Evolutionary conservation across 148 eudicot species (phyloP).

Genomic region (Simmondsia chinensis): DNA sequence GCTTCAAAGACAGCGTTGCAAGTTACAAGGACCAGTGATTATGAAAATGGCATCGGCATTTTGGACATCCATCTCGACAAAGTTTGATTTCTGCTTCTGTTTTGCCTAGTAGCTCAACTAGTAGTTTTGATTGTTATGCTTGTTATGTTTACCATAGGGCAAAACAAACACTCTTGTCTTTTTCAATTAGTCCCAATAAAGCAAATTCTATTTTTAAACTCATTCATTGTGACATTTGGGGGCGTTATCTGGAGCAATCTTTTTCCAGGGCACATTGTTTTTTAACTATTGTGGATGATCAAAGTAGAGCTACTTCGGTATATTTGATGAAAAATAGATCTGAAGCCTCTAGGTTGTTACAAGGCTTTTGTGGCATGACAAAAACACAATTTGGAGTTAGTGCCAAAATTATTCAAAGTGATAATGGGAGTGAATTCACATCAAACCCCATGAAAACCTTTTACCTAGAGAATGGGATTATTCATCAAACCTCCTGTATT

Average conservation of each 20-base stretch:
- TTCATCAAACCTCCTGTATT: neutral
- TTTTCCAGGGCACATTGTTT: neutral
- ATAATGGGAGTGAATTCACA: neutral
- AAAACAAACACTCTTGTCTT: neutral
- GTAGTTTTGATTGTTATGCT: too few species aligned
- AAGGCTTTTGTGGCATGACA: neutral
- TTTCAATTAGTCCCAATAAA: neutral
- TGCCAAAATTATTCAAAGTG: neutral
- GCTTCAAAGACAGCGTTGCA: neutral
- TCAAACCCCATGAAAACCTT: neutral
- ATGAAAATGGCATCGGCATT: neutral
- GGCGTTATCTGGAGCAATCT: neutral
- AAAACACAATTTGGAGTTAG: neutral
- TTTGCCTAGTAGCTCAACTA: too few species aligned
- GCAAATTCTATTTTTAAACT: neutral
- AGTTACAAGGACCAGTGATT: neutral
- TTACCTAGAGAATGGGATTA: too few species aligned
- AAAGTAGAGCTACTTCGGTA: conserved; percentile 17
- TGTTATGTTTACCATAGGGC: neutral
- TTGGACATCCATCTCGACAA: neutral
- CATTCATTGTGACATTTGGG: neutral
- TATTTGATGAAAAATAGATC: conserved; percentile 16
- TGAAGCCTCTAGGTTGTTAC: conserved; percentile 26
- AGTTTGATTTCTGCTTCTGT: too few species aligned
- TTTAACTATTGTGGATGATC: neutral